A percentile compares a stretch with the other conserved stretches of the same genome.
phyloP scores from a whole-genome alignment of 2,329 filamentous ascomycete genomes.

The Diaporthe citriasiana region DNA sequence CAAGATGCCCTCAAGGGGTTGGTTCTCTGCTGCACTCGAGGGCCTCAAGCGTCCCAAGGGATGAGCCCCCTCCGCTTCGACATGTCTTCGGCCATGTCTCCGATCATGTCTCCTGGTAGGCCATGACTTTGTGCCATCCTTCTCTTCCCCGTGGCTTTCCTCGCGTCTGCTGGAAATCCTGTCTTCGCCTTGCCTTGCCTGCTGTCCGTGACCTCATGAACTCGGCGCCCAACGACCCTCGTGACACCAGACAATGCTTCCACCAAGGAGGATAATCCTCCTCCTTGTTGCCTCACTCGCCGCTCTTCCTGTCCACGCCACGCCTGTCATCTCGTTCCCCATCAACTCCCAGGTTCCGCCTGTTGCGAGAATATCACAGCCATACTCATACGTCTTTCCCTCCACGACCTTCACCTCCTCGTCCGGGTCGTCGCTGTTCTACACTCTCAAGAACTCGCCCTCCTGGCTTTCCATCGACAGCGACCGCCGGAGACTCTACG shows the following conservation, averaged over 20 bases:
- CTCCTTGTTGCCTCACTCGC: constrained; percentile 49
- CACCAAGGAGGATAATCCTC: constrained; percentile 23
- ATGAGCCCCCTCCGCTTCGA: constrained; percentile 14
- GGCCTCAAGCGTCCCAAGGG: constrained; percentile 29
- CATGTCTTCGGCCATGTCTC: constrained; percentile 23
- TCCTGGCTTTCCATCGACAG: constrained; percentile 82
- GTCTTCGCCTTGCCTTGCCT: constrained; percentile 1
- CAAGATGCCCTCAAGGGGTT: constrained; percentile 39
- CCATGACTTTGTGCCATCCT: constrained; percentile 31
- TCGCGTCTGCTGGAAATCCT: constrained; percentile 4
- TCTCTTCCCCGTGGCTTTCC: constrained; percentile 18
- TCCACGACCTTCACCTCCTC: constrained; percentile 79
- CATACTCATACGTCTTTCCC: constrained; percentile 81
- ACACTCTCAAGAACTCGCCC: constrained; percentile 76
- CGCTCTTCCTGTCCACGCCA: constrained; percentile 50
- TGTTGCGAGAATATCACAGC: constrained; percentile 77
- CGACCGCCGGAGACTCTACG: constrained; percentile 74
- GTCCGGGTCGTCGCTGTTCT: constrained; percentile 68
- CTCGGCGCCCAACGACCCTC: constrained; percentile 34
- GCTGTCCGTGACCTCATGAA: constrained; percentile 28
- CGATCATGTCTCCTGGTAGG: constrained; percentile 36
- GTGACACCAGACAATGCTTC: constrained; percentile 39
- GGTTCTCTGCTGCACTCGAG: constrained; percentile 30
- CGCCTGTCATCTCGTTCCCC: constrained; percentile 72
- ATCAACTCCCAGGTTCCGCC: constrained; percentile 88